Conservation (phyloP, 306 rosid genomes). For the Prunus kanzakura region DNA sequence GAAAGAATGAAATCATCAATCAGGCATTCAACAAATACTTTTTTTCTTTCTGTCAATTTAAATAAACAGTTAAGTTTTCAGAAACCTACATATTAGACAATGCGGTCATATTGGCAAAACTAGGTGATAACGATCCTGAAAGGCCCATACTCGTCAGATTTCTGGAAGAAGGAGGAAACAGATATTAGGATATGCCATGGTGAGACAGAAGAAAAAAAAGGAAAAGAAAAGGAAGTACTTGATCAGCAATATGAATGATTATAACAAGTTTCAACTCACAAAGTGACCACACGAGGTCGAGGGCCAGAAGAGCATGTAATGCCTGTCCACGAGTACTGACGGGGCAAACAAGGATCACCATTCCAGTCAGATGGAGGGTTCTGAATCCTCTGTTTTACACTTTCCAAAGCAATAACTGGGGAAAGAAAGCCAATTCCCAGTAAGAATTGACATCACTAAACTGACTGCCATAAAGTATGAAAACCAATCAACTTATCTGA, state of each 20-base stretch:
- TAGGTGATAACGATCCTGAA: constrained; percentile 75
- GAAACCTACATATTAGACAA: constrained; percentile 63
- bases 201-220: background rate
- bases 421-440: constrained; percentile 20
- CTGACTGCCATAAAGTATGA: background rate
- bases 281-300: constrained; percentile 58
- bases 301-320: constrained; percentile 71
- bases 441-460: background rate
- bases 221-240: background rate
- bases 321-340: constrained; percentile 80
- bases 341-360: constrained; percentile 93
- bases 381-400: constrained; percentile 43
- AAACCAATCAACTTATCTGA: background rate
- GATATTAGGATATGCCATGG: constrained; percentile 23
- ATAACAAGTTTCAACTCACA: constrained; percentile 55
- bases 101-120: constrained; percentile 80
- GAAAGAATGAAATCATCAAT: constrained; percentile 18
- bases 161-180: constrained; percentile 47
- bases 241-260: constrained; percentile 14
- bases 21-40: constrained; percentile 22
- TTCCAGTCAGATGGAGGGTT: constrained; percentile 78
- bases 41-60: background rate
- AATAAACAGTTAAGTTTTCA: background rate
- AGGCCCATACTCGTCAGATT: constrained; percentile 78
- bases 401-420: constrained; percentile 64